phyloP scores from a whole-genome alignment of 306 rosid species.

The Castanospermum australe region DNA sequence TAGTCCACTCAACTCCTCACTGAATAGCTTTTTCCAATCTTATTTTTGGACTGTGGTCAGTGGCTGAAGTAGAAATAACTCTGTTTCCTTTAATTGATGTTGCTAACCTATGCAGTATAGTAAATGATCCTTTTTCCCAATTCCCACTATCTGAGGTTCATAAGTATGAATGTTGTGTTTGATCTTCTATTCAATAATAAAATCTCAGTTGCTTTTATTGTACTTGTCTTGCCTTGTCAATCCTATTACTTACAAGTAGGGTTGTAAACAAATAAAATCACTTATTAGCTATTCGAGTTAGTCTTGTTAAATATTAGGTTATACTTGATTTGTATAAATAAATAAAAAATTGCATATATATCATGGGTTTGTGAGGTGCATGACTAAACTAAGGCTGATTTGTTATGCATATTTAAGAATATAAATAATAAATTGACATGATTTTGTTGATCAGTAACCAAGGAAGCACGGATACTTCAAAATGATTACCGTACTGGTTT shows the following conservation, averaged over 20 bases:
- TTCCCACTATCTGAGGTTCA: background rate
- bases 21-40: slow-evolving; percentile 12
- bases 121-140: background rate
- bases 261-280: background rate
- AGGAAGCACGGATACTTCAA: too few species aligned
- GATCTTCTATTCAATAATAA: background rate
- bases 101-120: background rate
- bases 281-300: slow-evolving; percentile 6
- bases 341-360: background rate
- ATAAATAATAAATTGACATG: background rate
- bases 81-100: background rate
- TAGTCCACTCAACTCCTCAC: slow-evolving; percentile 9
- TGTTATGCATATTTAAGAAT: background rate
- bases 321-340: background rate
- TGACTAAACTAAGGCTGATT: background rate
- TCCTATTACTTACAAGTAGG: background rate
- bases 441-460: background rate
- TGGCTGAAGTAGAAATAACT: background rate
- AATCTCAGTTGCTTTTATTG: background rate
- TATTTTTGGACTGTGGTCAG: slow-evolving; percentile 15
- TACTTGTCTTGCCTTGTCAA: background rate
- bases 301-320: background rate
- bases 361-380: background rate
- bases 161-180: background rate
- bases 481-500: too few species aligned